phyloP scores from a whole-genome alignment of 225 moss, liverwort and hornwort genomes.

The Pleurozium schreberi region DNA sequence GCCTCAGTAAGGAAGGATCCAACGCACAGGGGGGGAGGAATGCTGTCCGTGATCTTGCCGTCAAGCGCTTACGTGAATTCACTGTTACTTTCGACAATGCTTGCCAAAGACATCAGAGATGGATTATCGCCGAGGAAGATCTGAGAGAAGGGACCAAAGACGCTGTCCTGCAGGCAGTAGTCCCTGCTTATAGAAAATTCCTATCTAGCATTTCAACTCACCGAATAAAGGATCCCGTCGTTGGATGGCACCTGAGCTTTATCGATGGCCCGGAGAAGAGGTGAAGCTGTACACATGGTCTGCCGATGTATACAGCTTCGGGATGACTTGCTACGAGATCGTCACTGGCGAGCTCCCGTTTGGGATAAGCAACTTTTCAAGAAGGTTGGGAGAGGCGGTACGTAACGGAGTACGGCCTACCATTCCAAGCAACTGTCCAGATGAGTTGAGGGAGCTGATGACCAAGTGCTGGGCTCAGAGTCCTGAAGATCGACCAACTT shows the following conservation, averaged over 20 bases:
- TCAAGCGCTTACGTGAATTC: slow-evolving; percentile 58
- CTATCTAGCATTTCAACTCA: slow-evolving; percentile 7
- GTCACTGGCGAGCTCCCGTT: no score
- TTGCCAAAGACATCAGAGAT: slow-evolving; percentile 52
- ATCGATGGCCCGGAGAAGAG: neutral
- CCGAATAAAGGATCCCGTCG: neutral
- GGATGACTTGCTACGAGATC: no score
- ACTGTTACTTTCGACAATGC: slow-evolving; percentile 51
- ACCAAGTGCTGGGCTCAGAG: no score
- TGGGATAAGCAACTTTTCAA: no score
- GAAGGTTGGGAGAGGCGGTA: no score
- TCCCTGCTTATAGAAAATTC: slow-evolving; percentile 60
- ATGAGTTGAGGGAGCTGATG: no score
- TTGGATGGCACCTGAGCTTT: neutral
- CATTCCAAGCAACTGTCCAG: no score
- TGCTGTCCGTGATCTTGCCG: slow-evolving; percentile 39
- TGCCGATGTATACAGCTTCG: no score
- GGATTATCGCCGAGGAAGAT: slow-evolving; percentile 73
- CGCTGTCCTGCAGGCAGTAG: slow-evolving; percentile 66
- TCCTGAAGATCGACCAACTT: no score
- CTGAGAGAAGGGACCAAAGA: slow-evolving; percentile 55
- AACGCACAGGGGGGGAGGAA: slow-evolving; percentile 43
- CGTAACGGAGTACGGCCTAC: no score
- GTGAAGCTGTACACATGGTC: neutral
- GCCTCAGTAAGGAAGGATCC: slow-evolving; percentile 56